These are phyloP conservation scores for Daedaleopsis nitida DNA, from an alignment of 768 basidiomycete species.

Conservation along the genomic window DNA sequence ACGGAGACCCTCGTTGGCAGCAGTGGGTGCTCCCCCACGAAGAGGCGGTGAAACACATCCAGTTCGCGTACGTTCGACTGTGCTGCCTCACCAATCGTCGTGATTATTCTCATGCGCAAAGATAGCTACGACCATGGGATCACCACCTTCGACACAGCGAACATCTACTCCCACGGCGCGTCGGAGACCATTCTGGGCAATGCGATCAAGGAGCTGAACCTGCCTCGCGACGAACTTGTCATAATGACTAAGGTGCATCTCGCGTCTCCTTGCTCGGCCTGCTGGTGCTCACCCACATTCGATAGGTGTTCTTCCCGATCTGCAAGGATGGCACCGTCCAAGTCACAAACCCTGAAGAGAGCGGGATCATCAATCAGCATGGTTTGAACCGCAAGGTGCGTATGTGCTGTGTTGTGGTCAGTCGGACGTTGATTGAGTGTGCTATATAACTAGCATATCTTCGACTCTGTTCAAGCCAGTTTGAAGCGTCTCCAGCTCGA, in stretches of 20 bases:
- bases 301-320: constrained; percentile 21
- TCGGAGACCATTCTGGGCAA: constrained; percentile 48
- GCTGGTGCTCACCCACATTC: not conserved
- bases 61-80: constrained; percentile 35
- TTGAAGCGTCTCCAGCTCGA: constrained; percentile 70
- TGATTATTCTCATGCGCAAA: not conserved
- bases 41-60: constrained; percentile 39
- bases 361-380: constrained; percentile 38
- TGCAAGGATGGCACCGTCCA: constrained; percentile 6
- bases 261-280: too few relatives aligned
- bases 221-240: constrained; percentile 46
- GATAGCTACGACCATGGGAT: constrained; percentile 40
- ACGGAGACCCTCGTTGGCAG: constrained; percentile 32
- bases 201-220: constrained; percentile 43
- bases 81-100: not conserved
- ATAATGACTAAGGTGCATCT: constrained; percentile 48
- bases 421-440: not conserved
- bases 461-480: constrained; percentile 63
- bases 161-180: constrained; percentile 40
- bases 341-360: constrained; percentile 20
- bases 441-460: constrained; percentile 57
- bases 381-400: constrained; percentile 36
- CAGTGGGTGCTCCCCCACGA: constrained; percentile 41
- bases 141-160: constrained; percentile 38
- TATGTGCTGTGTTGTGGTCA: not conserved